Conservation (phyloP, 257 asterid species). For the Asclepias syriaca region DNA sequence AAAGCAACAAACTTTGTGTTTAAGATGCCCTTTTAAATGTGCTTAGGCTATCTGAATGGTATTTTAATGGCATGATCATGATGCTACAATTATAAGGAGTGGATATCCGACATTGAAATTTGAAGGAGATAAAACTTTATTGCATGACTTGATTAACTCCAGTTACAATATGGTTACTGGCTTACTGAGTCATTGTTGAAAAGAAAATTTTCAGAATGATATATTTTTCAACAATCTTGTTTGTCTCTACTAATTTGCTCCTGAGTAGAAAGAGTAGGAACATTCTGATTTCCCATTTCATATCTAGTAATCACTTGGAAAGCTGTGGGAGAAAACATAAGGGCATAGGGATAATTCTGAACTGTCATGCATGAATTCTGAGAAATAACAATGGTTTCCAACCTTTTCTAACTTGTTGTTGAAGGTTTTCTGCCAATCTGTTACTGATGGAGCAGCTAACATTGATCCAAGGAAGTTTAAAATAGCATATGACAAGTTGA, state of each 20-base stretch:
- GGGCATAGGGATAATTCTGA: neutral
- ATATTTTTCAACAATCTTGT: neutral
- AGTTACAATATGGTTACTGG: neutral
- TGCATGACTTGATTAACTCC: neutral
- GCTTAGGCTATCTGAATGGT: neutral
- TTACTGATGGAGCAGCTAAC: constrained; percentile 60
- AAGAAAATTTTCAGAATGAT: neutral
- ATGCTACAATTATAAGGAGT: neutral
- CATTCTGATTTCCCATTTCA: neutral
- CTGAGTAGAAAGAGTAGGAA: neutral
- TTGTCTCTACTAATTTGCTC: neutral
- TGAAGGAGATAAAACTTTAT: neutral
- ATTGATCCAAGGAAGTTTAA: constrained; percentile 70
- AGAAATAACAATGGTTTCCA: neutral
- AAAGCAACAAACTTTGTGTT: neutral
- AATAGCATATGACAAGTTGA: constrained; percentile 77
- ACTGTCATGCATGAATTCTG: neutral
- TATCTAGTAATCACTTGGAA: neutral
- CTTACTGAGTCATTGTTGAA: neutral
- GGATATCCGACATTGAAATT: neutral
- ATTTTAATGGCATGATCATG: neutral
- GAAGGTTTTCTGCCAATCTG: constrained; percentile 70
- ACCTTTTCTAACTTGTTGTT: neutral
- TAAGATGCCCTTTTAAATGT: neutral
- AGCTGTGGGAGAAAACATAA: neutral